phyloP scores from a whole-genome alignment of 371 early-diverging fungal genomes.

The Mucor racemosus region DNA sequence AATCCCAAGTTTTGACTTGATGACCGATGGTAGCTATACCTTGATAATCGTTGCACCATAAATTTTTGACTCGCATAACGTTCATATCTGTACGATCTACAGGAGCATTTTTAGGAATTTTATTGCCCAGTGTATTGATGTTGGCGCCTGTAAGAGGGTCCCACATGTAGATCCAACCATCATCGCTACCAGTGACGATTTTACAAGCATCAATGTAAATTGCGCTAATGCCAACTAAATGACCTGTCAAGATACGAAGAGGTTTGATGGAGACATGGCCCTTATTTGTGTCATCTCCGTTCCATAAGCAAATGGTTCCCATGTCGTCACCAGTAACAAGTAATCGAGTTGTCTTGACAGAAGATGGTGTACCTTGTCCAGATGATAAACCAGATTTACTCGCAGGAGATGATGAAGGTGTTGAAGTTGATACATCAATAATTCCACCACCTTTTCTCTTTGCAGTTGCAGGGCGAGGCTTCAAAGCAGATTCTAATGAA shows the following conservation, averaged over 20 bases:
- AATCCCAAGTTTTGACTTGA: slow-evolving; percentile 55
- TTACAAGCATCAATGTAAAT: slow-evolving; percentile 51
- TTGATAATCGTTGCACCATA: slow-evolving; percentile 50
- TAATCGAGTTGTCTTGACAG: slow-evolving; percentile 32
- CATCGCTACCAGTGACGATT: slow-evolving; percentile 53
- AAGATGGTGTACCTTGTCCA: slow-evolving; percentile 5
- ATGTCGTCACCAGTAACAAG: slow-evolving; percentile 54
- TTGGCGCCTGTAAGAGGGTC: slow-evolving; percentile 50
- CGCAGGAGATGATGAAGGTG: slow-evolving; percentile 5
- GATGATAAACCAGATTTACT: not conserved
- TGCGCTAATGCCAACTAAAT: slow-evolving; percentile 43
- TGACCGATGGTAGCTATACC: slow-evolving; percentile 54
- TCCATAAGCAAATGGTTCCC: slow-evolving; percentile 53
- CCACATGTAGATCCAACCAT: slow-evolving; percentile 57
- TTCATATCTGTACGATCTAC: slow-evolving; percentile 43
- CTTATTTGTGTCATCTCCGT: slow-evolving; percentile 30
- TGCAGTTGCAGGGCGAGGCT: slow-evolving; percentile 11
- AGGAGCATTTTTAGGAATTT: slow-evolving; percentile 45
- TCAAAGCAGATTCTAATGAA: slow-evolving; percentile 30
- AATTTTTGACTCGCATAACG: slow-evolving; percentile 47
- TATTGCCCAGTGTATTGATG: slow-evolving; percentile 27
- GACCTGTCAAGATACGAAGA: slow-evolving; percentile 33
- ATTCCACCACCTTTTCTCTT: slow-evolving; percentile 5
- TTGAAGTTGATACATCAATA: slow-evolving; percentile 13
- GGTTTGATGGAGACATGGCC: slow-evolving; percentile 26